Evolutionary conservation across 192 early-diverging fungal genomes (phyloP), one percentile per base, ranked within the genome.

Genomic region (Entomortierella beljakovae): DNA sequence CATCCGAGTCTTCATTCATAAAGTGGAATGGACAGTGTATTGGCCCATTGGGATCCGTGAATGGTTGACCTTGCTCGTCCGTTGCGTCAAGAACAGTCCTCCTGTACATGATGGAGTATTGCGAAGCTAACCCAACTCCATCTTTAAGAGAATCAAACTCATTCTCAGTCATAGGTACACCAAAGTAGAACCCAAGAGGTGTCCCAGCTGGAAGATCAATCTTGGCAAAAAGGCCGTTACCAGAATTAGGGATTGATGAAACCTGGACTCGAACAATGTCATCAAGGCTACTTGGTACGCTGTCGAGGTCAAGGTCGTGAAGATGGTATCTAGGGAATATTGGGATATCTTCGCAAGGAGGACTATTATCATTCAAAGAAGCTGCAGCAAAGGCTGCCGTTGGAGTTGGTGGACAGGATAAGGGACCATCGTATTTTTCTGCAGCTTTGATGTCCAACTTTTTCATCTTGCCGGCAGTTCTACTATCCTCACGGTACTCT

Each of bases 151-250:
- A 90, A 82, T 97, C 96, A 68, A 94, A 97, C 71, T 97, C 96
- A 66, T 94, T 94, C 83, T 97, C 96, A 2, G 93, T 95, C 94
- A 96, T 97, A 10, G 96, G 96, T 8, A 97, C 94, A 22, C 96
- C 96, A 85, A 97, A 97, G 66, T 97, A 97, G 67, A 97, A 97
- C 2, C 96, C 96, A 5, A 97, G 71, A 0, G 92, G 90, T 20
- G 90, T 92, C 9, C 88, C 87, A 20, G 80, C 85, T 2, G 95
- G 95, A 4, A 97, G 55, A 56, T 90, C 85, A 2, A 91, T 84
- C 29, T 71, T 81, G 1, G 94, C 94, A 85, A 94, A 95, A 6
- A 94, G 64, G 0, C 94, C 94, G 43, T 88, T 87, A n/a, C 94
- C 94, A 13, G 90, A 89, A 49, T 87, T 85, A 9, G 89, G 87